These are phyloP conservation scores for Penicillium canescens DNA, from an alignment of 495 filamentous ascomycete genomes.

Conservation along the genomic window DNA sequence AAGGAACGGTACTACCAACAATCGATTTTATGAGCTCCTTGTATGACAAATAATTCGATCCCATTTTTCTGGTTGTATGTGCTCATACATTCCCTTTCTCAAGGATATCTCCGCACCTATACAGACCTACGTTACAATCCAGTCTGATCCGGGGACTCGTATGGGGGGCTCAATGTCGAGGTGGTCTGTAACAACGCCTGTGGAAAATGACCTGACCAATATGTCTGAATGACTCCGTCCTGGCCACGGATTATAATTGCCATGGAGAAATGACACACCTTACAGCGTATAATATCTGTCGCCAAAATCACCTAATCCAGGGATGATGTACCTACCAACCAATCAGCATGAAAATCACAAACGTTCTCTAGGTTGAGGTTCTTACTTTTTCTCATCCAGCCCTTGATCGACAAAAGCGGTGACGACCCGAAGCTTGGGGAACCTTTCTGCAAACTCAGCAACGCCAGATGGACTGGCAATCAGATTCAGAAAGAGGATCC, in stretches of 20 bases:
- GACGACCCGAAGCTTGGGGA: slow-evolving; percentile 89
- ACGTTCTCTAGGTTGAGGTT: slow-evolving; percentile 1
- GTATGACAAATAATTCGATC: slow-evolving; percentile 7
- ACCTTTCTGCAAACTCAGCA: slow-evolving; percentile 82
- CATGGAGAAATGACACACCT: not conserved
- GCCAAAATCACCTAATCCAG: slow-evolving; percentile 94
- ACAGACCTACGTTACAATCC: not conserved
- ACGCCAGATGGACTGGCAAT: slow-evolving; percentile 95
- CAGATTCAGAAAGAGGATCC: slow-evolving; percentile 92
- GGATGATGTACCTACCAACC: slow-evolving; percentile 81
- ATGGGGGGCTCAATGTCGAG: not conserved
- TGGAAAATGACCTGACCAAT: no score
- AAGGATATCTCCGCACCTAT: slow-evolving; percentile 3
- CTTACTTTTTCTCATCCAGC: slow-evolving; percentile 94
- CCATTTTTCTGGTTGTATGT: not conserved
- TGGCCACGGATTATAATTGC: not conserved
- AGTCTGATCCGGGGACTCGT: not conserved
- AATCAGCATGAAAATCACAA: slow-evolving; percentile 15
- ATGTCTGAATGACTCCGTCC: no score
- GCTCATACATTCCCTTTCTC: not conserved
- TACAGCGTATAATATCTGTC: slow-evolving; percentile 95
- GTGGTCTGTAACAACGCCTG: no score
- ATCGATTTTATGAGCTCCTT: slow-evolving; percentile 12
- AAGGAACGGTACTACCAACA: slow-evolving; percentile 11
- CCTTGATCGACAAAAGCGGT: slow-evolving; percentile 97